Base-by-base conservation (phyloP, 2,329 filamentous ascomycete genomes). In the Talaromyces sp. region DNA sequence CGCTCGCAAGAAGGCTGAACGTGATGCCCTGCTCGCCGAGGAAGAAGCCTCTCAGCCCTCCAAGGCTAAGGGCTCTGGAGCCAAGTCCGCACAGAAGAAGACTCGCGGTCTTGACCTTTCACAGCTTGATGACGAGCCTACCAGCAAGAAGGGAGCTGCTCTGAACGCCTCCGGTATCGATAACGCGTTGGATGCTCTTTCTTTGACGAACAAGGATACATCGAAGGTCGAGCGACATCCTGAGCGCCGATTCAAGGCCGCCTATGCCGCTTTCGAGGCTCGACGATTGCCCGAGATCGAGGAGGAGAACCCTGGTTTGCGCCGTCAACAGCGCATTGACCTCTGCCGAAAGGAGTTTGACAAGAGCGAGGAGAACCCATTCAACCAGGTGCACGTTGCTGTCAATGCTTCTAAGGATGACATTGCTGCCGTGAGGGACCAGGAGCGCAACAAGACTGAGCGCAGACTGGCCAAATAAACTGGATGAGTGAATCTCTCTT, bases 301-400 rank as follows among this genome's bases (percentile, higher is more conserved):
- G 68, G 78, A 84, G 49, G 91, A 97, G 72, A 89, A 87, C 48
- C 86, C 88, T 52, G 91, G 90, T 0, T 73, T 97, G 69, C 81
- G 92, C 52, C 80, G 89, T 63, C 85, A 95, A 64, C 92, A 97
- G 82, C 88, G 89, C 74, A 86, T 92, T 66, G 89, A 93, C 58
- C 81, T 87, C 68, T 89, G 96, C 62, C 77, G 84, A 57, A 95
- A 96, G 80, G 94, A 97, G 77, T 99, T 97, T 72, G 89, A 96
- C 74, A 95, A 91, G 80, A 89, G 89, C 67, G 87, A 90, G 1
- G 93, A 97, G 65, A 99, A 99, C 73, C 94, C 94, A 13, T 94
- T 96, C 77, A 96, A 96, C 76, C 90, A 96, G 77, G 86, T 87
- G 14, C 84, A 79, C 47, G 89, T 86, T 2, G 73, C 80, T 3